A percentile compares a stretch with the other conserved stretches of the same genome.
Conservation (phyloP, 306 rosid species). For the Lathyrus aphaca region DNA sequence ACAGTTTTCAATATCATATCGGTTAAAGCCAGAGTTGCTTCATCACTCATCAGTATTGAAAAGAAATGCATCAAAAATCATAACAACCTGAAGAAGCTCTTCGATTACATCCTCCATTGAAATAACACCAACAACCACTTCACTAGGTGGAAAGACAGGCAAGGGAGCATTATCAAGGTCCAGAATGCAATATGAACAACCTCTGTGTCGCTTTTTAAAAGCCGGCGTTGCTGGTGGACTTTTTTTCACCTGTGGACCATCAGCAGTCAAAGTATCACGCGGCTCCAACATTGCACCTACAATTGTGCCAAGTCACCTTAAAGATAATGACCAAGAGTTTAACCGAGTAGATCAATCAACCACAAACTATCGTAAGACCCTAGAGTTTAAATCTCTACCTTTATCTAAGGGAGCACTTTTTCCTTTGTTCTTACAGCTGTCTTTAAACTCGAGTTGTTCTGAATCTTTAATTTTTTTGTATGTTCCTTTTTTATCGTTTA, state of each 20-base stretch:
- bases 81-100: constrained; percentile 97
- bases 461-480: constrained; percentile 49
- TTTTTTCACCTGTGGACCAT: constrained; percentile 58
- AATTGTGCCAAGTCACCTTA: constrained; percentile 35
- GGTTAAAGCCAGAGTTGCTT: constrained; percentile 33
- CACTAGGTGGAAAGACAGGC: constrained; percentile 68
- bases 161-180: constrained; percentile 82
- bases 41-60: constrained; percentile 14
- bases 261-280: constrained; percentile 39
- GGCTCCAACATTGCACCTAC: constrained; percentile 53
- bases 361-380: constrained; percentile 20
- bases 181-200: constrained; percentile 90
- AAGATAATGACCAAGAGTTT: constrained; percentile 39
- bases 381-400: constrained; percentile 50
- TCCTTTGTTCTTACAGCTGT: constrained; percentile 51
- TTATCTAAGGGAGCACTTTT: constrained; percentile 48
- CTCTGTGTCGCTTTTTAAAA: constrained; percentile 87
- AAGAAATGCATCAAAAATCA: constrained; percentile 35
- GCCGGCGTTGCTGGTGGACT: constrained; percentile 68
- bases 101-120: constrained; percentile 99
- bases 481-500: constrained; percentile 57
- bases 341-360: constrained; percentile 39
- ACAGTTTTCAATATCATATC: background rate
- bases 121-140: constrained; percentile 94
- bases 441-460: constrained; percentile 50